phyloP scores from a whole-genome alignment of 768 basidiomycete species.

The Pleurotus tuber-regium region DNA sequence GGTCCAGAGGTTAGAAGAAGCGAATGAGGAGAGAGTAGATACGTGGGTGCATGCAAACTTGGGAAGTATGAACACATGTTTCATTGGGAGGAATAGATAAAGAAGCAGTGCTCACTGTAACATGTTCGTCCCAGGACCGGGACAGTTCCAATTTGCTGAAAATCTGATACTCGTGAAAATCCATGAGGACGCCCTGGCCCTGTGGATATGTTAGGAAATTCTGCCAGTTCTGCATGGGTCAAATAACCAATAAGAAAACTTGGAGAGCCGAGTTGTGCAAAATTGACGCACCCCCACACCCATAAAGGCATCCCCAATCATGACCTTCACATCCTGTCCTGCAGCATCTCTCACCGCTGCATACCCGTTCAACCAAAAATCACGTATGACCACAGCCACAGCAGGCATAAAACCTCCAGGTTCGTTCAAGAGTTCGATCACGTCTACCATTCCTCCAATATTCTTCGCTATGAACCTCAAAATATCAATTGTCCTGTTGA shows the following conservation, averaged over 20 bases:
- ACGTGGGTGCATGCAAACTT: slow-evolving; percentile 57
- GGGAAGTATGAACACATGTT: not conserved
- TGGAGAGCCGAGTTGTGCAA: not conserved
- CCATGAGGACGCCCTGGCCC: slow-evolving; percentile 63
- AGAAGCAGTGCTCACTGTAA: slow-evolving; percentile 36
- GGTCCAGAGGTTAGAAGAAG: slow-evolving; percentile 63
- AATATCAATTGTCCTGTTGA: slow-evolving; percentile 55
- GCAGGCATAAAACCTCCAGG: slow-evolving; percentile 51
- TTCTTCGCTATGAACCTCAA: slow-evolving; percentile 51
- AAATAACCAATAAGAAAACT: slow-evolving; percentile 6
- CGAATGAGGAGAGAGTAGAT: slow-evolving; percentile 41
- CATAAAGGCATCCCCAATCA: slow-evolving; percentile 73
- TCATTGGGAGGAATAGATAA: not conserved
- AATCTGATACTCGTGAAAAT: slow-evolving; percentile 75
- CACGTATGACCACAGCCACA: slow-evolving; percentile 28
- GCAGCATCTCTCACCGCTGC: slow-evolving; percentile 48
- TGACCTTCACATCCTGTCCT: slow-evolving; percentile 50
- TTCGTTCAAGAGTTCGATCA: slow-evolving; percentile 72
- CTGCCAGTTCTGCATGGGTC: slow-evolving; percentile 46
- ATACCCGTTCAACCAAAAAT: slow-evolving; percentile 64
- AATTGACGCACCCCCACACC: slow-evolving; percentile 20
- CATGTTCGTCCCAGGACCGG: slow-evolving; percentile 54
- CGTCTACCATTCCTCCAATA: slow-evolving; percentile 55
- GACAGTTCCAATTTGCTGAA: slow-evolving; percentile 58
- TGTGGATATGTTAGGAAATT: slow-evolving; percentile 53